Conservation (phyloP, 2,329 filamentous ascomycete genomes). For the Paraphaeosphaeria sporulosa region DNA sequence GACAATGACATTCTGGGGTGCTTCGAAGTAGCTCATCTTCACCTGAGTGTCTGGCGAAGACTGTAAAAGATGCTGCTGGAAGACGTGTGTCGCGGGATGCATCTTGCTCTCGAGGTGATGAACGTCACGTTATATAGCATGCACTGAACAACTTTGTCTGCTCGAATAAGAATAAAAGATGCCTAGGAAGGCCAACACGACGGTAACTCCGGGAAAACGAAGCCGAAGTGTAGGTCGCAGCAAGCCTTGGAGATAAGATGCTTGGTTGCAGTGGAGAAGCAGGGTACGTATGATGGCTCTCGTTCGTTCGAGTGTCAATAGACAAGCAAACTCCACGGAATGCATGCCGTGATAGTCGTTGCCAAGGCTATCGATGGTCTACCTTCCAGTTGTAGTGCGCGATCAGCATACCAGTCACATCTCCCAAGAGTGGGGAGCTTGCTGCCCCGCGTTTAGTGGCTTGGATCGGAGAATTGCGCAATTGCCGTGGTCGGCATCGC, state of each 20-base stretch:
- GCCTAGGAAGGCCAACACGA: neutral
- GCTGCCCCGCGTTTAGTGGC: neutral
- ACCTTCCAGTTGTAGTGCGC: conserved; percentile 10
- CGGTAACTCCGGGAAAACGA: neutral
- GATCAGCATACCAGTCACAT: conserved; percentile 1
- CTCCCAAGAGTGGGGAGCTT: conserved; percentile 1
- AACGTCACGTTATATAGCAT: neutral
- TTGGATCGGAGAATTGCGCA: conserved; percentile 2
- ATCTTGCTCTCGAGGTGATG: neutral
- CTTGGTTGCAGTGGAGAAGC: conserved; percentile 3
- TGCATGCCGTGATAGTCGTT: conserved; percentile 6
- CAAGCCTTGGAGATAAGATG: neutral
- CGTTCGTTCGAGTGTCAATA: neutral
- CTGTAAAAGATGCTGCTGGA: neutral
- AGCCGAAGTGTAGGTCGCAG: neutral
- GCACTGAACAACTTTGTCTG: neutral
- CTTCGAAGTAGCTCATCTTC: conserved; percentile 9
- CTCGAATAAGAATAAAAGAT: neutral
- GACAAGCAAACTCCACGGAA: neutral
- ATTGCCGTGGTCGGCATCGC: neutral
- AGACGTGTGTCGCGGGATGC: neutral
- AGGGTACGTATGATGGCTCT: neutral
- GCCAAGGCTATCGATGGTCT: neutral
- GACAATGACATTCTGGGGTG: conserved; percentile 14
- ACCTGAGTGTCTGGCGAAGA: neutral